Percentiles rank a stretch among this genome's conserved stretches.
Evolutionary conservation across 495 filamentous ascomycete species (phyloP).

Genomic region (Schizothecium vesticola): DNA sequence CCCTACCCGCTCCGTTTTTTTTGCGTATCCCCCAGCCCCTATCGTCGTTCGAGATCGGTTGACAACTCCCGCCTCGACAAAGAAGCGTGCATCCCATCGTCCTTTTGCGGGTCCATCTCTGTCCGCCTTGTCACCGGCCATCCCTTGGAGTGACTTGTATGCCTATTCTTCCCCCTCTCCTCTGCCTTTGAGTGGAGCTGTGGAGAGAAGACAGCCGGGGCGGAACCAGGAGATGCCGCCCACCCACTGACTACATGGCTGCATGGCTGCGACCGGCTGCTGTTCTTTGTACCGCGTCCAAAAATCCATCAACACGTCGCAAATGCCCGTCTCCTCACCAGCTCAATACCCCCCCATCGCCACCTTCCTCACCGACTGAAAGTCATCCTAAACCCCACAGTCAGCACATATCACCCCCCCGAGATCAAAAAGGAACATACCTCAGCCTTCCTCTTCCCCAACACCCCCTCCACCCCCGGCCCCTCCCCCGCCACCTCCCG

Average conservation of each 20-base stretch:
- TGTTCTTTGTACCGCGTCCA: neutral
- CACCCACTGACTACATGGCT: no score
- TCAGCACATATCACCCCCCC: neutral
- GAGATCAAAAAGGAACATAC: conserved; percentile 36
- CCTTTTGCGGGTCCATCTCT: neutral
- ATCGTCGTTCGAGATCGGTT: no score
- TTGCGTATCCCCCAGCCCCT: neutral
- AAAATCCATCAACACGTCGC: neutral
- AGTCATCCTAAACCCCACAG: conserved; percentile 10
- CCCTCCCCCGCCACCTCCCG: conserved; percentile 69
- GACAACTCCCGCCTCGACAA: neutral
- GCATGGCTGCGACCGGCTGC: no score
- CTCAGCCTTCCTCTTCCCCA: conserved; percentile 76
- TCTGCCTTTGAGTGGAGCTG: neutral
- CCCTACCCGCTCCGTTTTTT: neutral
- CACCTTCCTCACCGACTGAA: conserved; percentile 10
- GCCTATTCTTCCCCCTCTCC: neutral
- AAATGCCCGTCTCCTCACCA: no score
- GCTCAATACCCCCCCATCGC: conserved; percentile 11
- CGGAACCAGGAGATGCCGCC: neutral
- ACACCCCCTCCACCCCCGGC: conserved; percentile 51
- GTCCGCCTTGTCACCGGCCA: neutral
- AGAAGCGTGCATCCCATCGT: neutral
- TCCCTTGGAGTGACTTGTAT: neutral
- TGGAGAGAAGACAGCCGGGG: neutral